Percentiles rank a stretch among this genome's conserved stretches.
phyloP scores from a whole-genome alignment of 192 early-diverging fungal species.

The Pecoramyces ruminantium region DNA sequence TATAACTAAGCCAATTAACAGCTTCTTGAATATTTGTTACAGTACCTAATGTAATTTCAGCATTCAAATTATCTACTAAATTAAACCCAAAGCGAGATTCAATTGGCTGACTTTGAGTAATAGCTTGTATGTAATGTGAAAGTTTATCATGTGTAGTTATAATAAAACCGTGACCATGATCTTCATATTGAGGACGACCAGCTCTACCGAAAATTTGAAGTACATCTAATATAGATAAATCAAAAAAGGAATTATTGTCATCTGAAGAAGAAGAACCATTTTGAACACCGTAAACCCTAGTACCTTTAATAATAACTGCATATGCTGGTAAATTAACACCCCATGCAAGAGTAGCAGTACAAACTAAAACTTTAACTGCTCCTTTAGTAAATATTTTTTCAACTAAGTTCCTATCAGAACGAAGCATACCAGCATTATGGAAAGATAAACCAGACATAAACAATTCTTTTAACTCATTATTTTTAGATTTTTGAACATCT shows the following conservation, averaged over 20 bases:
- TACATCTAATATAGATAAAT: constrained; percentile 95
- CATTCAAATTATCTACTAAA: constrained; percentile 89
- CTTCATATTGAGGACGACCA: constrained; percentile 57
- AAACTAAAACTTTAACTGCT: constrained; percentile 58
- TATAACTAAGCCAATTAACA: constrained; percentile 92
- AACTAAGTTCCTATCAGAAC: constrained; percentile 66
- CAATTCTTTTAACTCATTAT: constrained; percentile 76
- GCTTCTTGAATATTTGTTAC: constrained; percentile 92
- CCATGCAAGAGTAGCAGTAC: constrained; percentile 97
- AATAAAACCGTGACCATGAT: not conserved
- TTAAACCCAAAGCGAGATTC: constrained; percentile 77
- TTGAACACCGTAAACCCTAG: constrained; percentile 83
- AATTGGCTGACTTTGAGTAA: constrained; percentile 94
- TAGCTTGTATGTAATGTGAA: constrained; percentile 76
- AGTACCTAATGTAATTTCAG: constrained; percentile 88
- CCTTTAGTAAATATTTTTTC: constrained; percentile 86
- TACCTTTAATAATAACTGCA: constrained; percentile 96
- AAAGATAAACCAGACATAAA: constrained; percentile 72
- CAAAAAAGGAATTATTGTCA: constrained; percentile 48
- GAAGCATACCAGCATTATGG: constrained; percentile 75
- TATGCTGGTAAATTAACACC: constrained; percentile 97
- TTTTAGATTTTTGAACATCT: constrained; percentile 56
- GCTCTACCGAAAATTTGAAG: constrained; percentile 99
- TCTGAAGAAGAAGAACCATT: constrained; percentile 36
- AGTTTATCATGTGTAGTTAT: constrained; percentile 84